Conservation (phyloP, 768 basidiomycete genomes). For the Serpula lacrymans region DNA sequence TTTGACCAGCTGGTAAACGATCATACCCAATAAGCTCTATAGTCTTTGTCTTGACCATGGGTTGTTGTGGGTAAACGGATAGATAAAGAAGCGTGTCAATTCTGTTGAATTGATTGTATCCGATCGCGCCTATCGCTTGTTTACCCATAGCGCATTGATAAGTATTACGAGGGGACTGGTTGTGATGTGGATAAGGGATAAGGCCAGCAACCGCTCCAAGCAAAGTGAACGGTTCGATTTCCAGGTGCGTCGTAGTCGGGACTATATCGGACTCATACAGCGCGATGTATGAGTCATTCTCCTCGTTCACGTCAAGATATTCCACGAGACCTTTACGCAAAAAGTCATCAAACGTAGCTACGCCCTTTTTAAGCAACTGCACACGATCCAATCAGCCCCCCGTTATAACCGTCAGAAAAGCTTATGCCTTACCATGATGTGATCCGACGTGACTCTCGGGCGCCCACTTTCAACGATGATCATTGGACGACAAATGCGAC, state of each 20-base stretch:
- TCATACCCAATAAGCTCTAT: constrained; percentile 98
- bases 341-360: constrained; percentile 90
- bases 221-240: constrained; percentile 98
- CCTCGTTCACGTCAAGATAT: constrained; percentile 98
- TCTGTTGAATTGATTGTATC: constrained; percentile 94
- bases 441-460: constrained; percentile 74
- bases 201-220: constrained; percentile 97
- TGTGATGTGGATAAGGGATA: constrained; percentile 99
- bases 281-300: constrained; percentile 96
- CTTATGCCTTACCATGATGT: constrained; percentile 60
- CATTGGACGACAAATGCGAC: constrained; percentile 94
- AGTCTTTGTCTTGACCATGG: constrained; percentile 99
- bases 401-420: not conserved
- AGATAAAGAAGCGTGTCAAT: constrained; percentile 99
- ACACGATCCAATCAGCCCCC: constrained; percentile 7
- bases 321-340: constrained; percentile 89
- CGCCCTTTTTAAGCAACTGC: constrained; percentile 77
- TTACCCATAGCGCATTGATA: constrained; percentile 99
- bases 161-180: constrained; percentile 98
- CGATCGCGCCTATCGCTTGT: constrained; percentile 98
- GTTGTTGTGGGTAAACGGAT: constrained; percentile 96
- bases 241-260: constrained; percentile 84
- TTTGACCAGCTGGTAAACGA: constrained; percentile 94
- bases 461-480: constrained; percentile 89
- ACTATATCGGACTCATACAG: constrained; percentile 89